Conservation (phyloP, 228 moss, liverwort and hornwort genomes). For the Sphagnum magellanicum region DNA sequence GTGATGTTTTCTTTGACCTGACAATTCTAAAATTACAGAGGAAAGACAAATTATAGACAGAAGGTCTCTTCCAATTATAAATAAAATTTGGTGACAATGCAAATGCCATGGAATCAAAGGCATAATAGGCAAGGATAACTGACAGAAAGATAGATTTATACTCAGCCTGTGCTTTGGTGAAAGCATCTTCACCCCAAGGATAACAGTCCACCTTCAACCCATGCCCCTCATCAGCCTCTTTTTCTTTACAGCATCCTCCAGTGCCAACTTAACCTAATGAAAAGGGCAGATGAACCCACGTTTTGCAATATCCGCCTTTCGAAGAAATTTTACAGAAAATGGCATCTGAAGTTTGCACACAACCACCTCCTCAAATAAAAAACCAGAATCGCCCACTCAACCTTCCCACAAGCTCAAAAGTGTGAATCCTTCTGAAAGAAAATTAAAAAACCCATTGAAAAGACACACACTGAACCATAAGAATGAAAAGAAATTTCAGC, state of each 20-base stretch:
- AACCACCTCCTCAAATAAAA: not conserved
- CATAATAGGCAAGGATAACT: conserved; percentile 23
- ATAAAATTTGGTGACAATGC: too few species aligned
- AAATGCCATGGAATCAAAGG: too few species aligned
- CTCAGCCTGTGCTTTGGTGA: conserved; percentile 70
- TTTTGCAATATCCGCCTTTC: not conserved
- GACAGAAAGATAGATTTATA: conserved; percentile 98
- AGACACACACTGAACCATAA: not conserved
- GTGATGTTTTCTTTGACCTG: too few species aligned
- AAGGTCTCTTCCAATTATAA: too few species aligned
- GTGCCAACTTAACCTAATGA: not conserved
- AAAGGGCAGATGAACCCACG: not conserved
- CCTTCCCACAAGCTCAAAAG: not conserved
- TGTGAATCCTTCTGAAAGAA: not conserved
- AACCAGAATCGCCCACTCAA: not conserved
- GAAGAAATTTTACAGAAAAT: too few species aligned
- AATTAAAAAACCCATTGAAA: too few species aligned
- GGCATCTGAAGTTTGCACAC: too few species aligned
- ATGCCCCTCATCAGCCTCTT: not conserved
- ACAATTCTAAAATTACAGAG: too few species aligned
- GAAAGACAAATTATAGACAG: too few species aligned
- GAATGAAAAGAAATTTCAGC: not conserved
- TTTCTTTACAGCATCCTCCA: not conserved
- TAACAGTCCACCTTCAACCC: conserved; percentile 87
- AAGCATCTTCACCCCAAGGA: conserved; percentile 92